A percentile compares a stretch with the other conserved stretches of the same genome.
phyloP scores from a whole-genome alignment of 345 rosid genomes.

The Eucalyptus marginata region DNA sequence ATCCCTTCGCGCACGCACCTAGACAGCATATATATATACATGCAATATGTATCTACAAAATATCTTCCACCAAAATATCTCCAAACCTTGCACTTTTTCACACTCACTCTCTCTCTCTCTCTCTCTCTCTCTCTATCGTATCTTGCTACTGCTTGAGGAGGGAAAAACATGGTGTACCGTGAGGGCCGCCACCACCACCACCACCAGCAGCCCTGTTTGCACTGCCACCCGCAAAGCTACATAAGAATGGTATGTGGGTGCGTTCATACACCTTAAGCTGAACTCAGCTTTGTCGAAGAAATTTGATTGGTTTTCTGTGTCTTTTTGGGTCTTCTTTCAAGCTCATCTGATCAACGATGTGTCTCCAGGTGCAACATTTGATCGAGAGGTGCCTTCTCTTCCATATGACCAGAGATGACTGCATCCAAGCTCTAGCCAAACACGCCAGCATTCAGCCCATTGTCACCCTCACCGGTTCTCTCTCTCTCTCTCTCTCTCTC shows the following conservation, averaged over 20 bases:
- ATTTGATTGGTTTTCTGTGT: not conserved
- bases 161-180: not conserved
- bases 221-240: constrained; percentile 36
- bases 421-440: constrained; percentile 22
- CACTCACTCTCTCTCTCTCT: not conserved
- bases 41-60: not conserved
- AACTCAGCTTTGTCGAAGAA: not conserved
- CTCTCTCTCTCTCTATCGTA: not conserved
- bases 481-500: not conserved
- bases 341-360: not conserved
- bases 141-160: not conserved
- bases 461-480: constrained; percentile 25
- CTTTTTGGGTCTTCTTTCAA: not conserved
- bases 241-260: constrained; percentile 26
- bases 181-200: not conserved
- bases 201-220: constrained; percentile 21
- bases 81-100: not conserved
- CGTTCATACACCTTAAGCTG: not conserved
- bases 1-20: not conserved
- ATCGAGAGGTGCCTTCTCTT: constrained; percentile 40
- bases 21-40: not conserved
- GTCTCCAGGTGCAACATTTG: constrained; percentile 35
- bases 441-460: constrained; percentile 26
- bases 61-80: constrained; percentile 16
- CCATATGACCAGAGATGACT: constrained; percentile 38